Conservation (phyloP, 2,329 filamentous ascomycete genomes). For the Ophiostoma montium region DNA sequence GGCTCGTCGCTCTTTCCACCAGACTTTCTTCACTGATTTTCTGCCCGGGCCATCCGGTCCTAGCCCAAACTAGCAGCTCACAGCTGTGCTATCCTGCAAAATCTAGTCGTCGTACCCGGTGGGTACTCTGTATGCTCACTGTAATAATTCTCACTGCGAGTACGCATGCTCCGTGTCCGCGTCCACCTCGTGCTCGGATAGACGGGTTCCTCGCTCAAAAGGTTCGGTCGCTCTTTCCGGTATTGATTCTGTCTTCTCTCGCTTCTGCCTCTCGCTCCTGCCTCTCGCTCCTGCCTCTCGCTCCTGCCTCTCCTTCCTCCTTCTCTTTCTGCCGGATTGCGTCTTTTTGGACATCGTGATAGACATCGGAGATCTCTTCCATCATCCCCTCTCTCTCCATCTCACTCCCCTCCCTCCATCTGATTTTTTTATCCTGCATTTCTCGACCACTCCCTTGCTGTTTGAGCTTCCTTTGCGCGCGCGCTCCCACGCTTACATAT, state of each 20-base stretch:
- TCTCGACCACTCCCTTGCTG: not conserved
- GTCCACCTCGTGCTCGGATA: not conserved
- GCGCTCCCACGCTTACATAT: not conserved
- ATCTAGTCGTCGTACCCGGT: too few species aligned
- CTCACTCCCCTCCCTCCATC: not conserved
- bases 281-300: not conserved
- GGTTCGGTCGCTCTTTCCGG: not conserved
- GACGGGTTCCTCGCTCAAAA: not conserved
- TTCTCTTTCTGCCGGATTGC: not conserved
- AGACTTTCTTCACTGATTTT: not conserved
- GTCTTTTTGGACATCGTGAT: not conserved
- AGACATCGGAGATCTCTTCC: not conserved
- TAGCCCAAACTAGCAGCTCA: slow-evolving; percentile 6
- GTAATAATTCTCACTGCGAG: not conserved
- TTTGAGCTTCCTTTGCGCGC: not conserved
- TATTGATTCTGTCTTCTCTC: not conserved
- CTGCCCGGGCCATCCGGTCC: slow-evolving; percentile 13
- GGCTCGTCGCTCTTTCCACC: not conserved
- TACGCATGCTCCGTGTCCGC: not conserved
- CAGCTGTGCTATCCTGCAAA: too few species aligned
- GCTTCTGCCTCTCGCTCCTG: not conserved
- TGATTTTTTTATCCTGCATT: not conserved
- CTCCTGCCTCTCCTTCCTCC: not conserved
- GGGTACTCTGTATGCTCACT: not conserved
- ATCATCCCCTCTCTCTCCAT: not conserved